Evolutionary conservation across 345 rosid genomes (phyloP), one percentile per base, ranked within the genome.

Genomic region (Rubroshorea leprosula): DNA sequence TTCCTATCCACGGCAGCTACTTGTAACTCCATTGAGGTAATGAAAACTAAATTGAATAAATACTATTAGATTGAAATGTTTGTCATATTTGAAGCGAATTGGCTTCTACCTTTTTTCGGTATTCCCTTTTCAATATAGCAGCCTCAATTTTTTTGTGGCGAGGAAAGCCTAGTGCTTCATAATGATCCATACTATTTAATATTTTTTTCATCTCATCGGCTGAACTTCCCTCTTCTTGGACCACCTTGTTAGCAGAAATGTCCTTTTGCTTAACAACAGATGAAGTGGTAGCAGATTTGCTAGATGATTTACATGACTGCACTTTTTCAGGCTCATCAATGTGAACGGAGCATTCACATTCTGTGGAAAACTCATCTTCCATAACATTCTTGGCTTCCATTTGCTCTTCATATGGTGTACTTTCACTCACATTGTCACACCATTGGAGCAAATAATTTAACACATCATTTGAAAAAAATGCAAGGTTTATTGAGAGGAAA

Each of bases 131-230:
- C 78, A 93, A 58, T 56, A 74, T 58, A 8, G 68, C 60, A 1
- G 72, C 66, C 67, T 93, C 97, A 26, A 93, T 65, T 70, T 73
- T 80, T 61, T 66, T 82, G 55, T 83, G 89, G 27, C 95, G 85
- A 57, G 86, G 71, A 68, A 90, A 69, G 58, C 85, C 99, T 58
- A 94, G 61, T 16, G 93, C 90, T 64, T 87, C 90, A 66, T 94
- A 94, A 73, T 94, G 95, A 76, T 87, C 79, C 43, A 51, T 16
- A 68, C 95, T 76, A 63, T 69, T 76, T 54, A 87, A 72, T 80
- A 93, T 93, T 69, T 95, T 82, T 74, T 71, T 83, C 92, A 93
- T 93, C 70, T 93, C 99, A 72, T 79, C 84, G 57, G 61, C 63
- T 26, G 97, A 85, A 60, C 70, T 72, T 23, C 61, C 55, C 29